Base-by-base conservation (phyloP, 2,329 filamentous ascomycete species). In the Aspergillus uvarum region DNA sequence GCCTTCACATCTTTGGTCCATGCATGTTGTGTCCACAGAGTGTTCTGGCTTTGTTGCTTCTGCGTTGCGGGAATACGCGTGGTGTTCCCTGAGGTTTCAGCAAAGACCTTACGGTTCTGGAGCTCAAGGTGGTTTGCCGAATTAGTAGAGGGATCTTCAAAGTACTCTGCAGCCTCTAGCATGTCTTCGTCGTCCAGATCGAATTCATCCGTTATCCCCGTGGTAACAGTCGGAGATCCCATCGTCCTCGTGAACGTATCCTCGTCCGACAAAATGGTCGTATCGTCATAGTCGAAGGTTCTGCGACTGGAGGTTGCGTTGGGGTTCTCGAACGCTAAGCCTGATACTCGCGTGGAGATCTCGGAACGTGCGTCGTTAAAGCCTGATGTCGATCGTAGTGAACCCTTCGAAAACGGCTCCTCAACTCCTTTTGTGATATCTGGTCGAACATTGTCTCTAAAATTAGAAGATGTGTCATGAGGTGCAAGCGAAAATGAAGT, bases 1-100 rank as follows among this genome's bases (percentile, higher is more conserved):
- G 81, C 83, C 65, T 88, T 89, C 24, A 99, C 90, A 68, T 98
- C 93, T 48, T 85, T 82, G 16, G 93, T 97, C 95, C 96, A 99
- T 4, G 87, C 81, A 69, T 88, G 83, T 52, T 74, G 83, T 82
- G 83, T 90, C 89, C 67, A 79, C 59, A 68, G 71, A 51, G 68
- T 67, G 47, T 67, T 70, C 31, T 73, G 70, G 11, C 60, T 62
- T 32, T 69, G 68, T 8, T 72, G 72, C 55, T 77, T 76, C 48
- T 72, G 71, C 12, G 68, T 65, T 7, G 64, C 47, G 8, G 74
- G 71, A 12, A 68, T 59, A 19, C 72, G 72, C 42, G 65, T 57
- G 14, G 65, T 61, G 61, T 80, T 80, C 24, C 74, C 77, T 21
- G 75, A 74, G 2, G 75, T 78, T 66, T 80, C 78, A 32, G 72